Percentiles rank a stretch among this genome's conserved stretches.
Conservation (phyloP, 2,329 filamentous ascomycete species). For the Fusarium succisae region DNA sequence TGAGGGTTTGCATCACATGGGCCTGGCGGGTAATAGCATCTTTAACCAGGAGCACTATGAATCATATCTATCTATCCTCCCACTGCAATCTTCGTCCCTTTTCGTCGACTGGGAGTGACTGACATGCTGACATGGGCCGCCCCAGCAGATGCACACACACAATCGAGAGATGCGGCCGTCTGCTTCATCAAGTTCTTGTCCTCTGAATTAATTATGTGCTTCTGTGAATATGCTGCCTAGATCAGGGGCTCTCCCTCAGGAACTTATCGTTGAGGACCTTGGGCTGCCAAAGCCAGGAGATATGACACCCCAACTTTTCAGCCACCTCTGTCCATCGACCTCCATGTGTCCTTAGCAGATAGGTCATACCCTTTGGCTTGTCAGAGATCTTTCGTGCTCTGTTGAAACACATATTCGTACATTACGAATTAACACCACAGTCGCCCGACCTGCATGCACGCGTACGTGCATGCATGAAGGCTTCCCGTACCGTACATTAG, state of each 20-base stretch:
- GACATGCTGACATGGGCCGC: slow-evolving; percentile 1
- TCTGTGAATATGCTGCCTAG: background rate
- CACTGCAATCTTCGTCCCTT: slow-evolving; percentile 3
- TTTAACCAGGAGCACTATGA: slow-evolving; percentile 7
- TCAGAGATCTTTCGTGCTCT: slow-evolving; percentile 21
- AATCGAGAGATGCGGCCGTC: slow-evolving; percentile 27
- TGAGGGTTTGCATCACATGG: slow-evolving; percentile 30
- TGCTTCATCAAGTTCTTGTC: slow-evolving; percentile 24
- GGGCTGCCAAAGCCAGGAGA: slow-evolving; percentile 18
- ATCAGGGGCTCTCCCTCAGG: background rate
- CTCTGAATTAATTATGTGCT: background rate
- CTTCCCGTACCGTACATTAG: slow-evolving; percentile 41
- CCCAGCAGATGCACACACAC: slow-evolving; percentile 14
- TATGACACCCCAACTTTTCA: slow-evolving; percentile 3
- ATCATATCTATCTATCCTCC: background rate
- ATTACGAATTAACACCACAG: slow-evolving; percentile 26
- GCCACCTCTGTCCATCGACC: slow-evolving; percentile 2
- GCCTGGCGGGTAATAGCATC: slow-evolving; percentile 24
- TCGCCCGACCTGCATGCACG: slow-evolving; percentile 39
- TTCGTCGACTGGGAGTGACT: background rate
- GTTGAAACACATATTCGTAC: slow-evolving; percentile 41
- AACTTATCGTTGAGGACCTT: background rate
- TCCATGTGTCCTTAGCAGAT: slow-evolving; percentile 25
- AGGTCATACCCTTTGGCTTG: slow-evolving; percentile 7
- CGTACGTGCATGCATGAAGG: slow-evolving; percentile 33